A percentile compares a stretch with the other conserved stretches of the same genome.
Evolutionary conservation across 805 yeast species (phyloP).

Genomic region (Sporopachydermia lactativora): DNA sequence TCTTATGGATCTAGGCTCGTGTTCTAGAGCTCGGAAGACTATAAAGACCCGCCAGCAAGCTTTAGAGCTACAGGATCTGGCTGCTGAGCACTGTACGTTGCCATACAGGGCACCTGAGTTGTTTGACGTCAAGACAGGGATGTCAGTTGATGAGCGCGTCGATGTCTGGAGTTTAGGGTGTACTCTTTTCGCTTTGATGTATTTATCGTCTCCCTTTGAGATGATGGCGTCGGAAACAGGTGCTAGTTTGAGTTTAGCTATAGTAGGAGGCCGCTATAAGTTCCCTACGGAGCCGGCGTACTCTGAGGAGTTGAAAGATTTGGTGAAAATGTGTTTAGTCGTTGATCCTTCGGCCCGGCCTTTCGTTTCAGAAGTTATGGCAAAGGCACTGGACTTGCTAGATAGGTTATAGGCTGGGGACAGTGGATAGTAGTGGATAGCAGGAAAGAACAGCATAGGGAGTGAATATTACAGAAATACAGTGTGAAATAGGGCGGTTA

Average conservation of each 20-base stretch:
- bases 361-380: constrained; percentile 40
- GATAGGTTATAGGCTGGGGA: constrained; percentile 7
- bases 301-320: constrained; percentile 36
- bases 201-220: constrained; percentile 78
- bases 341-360: constrained; percentile 55
- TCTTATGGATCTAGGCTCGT: constrained; percentile 74
- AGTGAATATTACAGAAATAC: no score
- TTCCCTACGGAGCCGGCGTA: constrained; percentile 42
- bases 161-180: constrained; percentile 94
- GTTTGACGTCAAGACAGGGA: constrained; percentile 56
- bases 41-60: constrained; percentile 56
- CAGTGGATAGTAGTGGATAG: constrained; percentile 12
- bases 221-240: constrained; percentile 70
- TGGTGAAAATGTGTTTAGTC: constrained; percentile 47
- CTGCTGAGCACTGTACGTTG: constrained; percentile 73
- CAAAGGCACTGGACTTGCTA: constrained; percentile 31
- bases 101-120: constrained; percentile 89
- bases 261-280: constrained; percentile 47
- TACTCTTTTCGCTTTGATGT: constrained; percentile 60
- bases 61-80: constrained; percentile 60
- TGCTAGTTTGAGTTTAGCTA: constrained; percentile 67
- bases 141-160: constrained; percentile 53
- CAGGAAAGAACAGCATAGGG: constrained; percentile 10
- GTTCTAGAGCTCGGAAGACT: constrained; percentile 43
- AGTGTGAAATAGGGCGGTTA: no score